Evolutionary conservation across 257 asterid species (phyloP).

Genomic region (Solanum virginianum): DNA sequence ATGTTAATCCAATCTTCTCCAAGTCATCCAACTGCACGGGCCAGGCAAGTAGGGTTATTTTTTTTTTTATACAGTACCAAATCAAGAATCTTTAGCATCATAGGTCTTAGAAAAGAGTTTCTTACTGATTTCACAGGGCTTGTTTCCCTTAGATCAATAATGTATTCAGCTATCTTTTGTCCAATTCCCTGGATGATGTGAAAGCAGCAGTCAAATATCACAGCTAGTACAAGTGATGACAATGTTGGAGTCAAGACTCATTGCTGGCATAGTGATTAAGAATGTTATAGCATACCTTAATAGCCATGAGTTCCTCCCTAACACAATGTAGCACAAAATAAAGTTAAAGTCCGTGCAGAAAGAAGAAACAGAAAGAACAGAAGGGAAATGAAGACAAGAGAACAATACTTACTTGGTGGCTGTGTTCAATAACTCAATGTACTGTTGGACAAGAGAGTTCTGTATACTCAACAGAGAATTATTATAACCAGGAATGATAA

Average conservation of each 20-base stretch:
- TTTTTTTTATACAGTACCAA: not conserved
- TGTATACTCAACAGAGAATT: conserved; percentile 10
- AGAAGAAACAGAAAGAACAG: not conserved
- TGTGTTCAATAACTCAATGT: conserved; percentile 58
- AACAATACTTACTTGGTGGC: conserved; percentile 51
- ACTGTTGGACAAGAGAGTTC: conserved; percentile 67
- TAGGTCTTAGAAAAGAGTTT: not conserved
- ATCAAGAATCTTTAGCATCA: not conserved
- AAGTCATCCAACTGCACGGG: conserved; percentile 57
- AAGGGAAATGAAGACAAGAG: not conserved
- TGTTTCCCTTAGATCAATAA: conserved; percentile 57
- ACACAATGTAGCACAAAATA: not conserved
- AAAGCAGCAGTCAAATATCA: not conserved
- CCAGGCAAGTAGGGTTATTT: not conserved
- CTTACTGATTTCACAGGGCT: conserved; percentile 75
- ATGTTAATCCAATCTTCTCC: conserved; percentile 70
- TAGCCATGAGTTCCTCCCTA: conserved; percentile 66
- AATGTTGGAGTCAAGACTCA: not conserved
- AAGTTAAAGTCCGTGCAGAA: not conserved
- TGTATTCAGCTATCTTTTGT: conserved; percentile 63
- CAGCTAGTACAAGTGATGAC: not conserved
- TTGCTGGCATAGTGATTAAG: not conserved
- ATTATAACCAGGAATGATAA: not conserved
- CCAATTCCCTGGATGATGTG: conserved; percentile 62
- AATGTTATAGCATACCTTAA: conserved; percentile 35